A percentile compares a stretch with the other conserved stretches of the same genome.
Evolutionary conservation across 306 rosid genomes (phyloP).

Genomic region (Mimosa bimucronata): DNA sequence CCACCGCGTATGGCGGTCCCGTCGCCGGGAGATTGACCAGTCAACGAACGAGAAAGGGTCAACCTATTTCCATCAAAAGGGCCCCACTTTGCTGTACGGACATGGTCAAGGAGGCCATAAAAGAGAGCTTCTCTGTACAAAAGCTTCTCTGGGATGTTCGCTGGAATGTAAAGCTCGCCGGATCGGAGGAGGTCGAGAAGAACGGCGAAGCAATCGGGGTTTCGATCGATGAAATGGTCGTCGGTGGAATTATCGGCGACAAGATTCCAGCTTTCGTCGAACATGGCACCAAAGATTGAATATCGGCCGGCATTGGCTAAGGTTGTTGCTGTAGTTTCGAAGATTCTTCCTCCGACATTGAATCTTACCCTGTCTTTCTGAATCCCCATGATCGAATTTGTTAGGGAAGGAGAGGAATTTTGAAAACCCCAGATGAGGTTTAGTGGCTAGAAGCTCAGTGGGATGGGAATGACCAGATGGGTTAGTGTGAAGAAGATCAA

Average conservation of each 20-base stretch:
- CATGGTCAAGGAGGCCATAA: slow-evolving; percentile 78
- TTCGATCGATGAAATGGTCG: slow-evolving; percentile 88
- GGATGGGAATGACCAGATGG: neutral
- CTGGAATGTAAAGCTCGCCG: slow-evolving; percentile 60
- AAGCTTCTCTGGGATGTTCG: slow-evolving; percentile 68
- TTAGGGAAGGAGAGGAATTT: neutral
- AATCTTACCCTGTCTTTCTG: slow-evolving; percentile 73
- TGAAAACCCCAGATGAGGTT: slow-evolving; percentile 46
- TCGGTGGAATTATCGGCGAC: slow-evolving; percentile 38
- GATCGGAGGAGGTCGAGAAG: slow-evolving; percentile 90
- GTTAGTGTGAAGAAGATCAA: neutral
- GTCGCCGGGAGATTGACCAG: slow-evolving; percentile 91
- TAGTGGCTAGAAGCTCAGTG: slow-evolving; percentile 17
- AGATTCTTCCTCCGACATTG: slow-evolving; percentile 91
- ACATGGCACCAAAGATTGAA: slow-evolving; percentile 88
- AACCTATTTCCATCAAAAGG: slow-evolving; percentile 81
- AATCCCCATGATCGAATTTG: slow-evolving; percentile 57
- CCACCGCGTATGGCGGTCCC: slow-evolving; percentile 94
- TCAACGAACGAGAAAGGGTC: slow-evolving; percentile 50
- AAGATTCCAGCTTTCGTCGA: slow-evolving; percentile 78
- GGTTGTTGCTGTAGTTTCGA: slow-evolving; percentile 88
- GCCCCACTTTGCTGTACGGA: slow-evolving; percentile 84
- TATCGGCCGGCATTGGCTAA: slow-evolving; percentile 89
- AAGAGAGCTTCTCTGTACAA: slow-evolving; percentile 80
- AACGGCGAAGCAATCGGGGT: slow-evolving; percentile 81